Conservation (phyloP, 768 basidiomycete genomes). For the Asterophora parasitica region DNA sequence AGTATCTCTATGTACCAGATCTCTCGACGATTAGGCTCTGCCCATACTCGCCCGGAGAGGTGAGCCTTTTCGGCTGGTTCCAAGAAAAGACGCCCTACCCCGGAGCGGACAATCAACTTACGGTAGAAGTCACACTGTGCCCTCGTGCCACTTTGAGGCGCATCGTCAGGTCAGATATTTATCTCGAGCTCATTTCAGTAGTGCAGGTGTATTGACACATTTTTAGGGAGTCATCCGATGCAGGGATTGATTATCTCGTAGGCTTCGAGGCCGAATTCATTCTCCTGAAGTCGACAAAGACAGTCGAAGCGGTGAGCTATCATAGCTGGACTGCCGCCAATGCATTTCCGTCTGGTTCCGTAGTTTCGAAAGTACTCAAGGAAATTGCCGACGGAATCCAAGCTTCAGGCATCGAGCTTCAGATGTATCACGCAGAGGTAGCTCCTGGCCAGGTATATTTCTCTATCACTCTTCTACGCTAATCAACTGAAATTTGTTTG, state of each 20-base stretch:
- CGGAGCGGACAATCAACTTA: slow-evolving; percentile 24
- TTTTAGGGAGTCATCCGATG: slow-evolving; percentile 25
- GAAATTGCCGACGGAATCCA: slow-evolving; percentile 54
- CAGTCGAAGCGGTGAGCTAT: slow-evolving; percentile 41
- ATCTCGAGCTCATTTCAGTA: too few species aligned
- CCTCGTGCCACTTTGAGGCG: slow-evolving; percentile 52
- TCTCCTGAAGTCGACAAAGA: slow-evolving; percentile 47
- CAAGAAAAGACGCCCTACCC: slow-evolving; percentile 47
- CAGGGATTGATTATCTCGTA: slow-evolving; percentile 47
- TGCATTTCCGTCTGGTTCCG: slow-evolving; percentile 39
- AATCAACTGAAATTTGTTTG: background rate
- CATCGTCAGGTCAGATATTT: slow-evolving; percentile 45
- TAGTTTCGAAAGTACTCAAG: slow-evolving; percentile 41
- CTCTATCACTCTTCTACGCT: background rate
- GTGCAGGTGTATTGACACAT: background rate
- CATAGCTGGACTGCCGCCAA: slow-evolving; percentile 44
- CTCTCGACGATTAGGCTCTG: slow-evolving; percentile 46
- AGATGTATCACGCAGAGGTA: slow-evolving; percentile 67
- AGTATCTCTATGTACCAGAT: slow-evolving; percentile 58
- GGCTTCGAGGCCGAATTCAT: slow-evolving; percentile 72
- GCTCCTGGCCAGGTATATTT: slow-evolving; percentile 60
- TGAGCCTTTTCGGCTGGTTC: slow-evolving; percentile 63
- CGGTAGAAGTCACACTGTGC: slow-evolving; percentile 49
- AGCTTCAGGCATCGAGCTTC: slow-evolving; percentile 49
- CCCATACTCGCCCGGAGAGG: slow-evolving; percentile 57